phyloP scores from a whole-genome alignment of 140 eudicot genomes.

The Anethum foeniculum region DNA sequence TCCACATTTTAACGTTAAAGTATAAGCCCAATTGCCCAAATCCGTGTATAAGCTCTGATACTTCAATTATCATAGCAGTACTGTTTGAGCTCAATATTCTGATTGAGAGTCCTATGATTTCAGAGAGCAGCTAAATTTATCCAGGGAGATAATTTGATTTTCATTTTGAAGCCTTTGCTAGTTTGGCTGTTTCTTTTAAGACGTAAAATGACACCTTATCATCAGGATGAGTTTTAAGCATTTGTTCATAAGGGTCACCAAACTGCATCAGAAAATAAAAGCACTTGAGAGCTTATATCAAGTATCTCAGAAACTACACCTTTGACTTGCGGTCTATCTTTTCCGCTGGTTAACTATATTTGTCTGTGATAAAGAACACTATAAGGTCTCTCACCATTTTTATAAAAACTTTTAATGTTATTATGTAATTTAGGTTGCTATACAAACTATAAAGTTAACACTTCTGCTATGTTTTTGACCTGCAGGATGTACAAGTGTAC shows the following conservation, averaged over 20 bases:
- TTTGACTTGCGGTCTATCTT: neutral
- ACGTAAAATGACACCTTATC: neutral
- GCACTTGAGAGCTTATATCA: neutral
- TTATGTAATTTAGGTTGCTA: neutral
- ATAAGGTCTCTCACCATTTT: neutral
- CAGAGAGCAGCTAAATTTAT: neutral
- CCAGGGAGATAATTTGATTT: neutral
- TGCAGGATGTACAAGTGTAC: slow-evolving; percentile 77
- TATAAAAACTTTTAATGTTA: neutral
- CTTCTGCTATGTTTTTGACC: slow-evolving; percentile 2
- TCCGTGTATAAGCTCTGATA: neutral
- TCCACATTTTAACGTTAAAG: neutral
- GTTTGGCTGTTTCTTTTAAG: neutral
- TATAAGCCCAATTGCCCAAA: neutral
- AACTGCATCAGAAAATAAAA: neutral
- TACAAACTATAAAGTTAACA: neutral
- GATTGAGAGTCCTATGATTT: neutral
- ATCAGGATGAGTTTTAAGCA: neutral
- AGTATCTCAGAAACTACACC: neutral
- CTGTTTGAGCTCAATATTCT: neutral
- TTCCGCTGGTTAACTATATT: neutral
- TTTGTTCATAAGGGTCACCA: neutral
- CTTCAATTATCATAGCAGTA: neutral
- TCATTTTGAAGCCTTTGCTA: neutral
- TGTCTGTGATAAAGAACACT: neutral